Base-by-base conservation (phyloP, 1,284 basidiomycete species). In the Moniliophthora roreri region DNA sequence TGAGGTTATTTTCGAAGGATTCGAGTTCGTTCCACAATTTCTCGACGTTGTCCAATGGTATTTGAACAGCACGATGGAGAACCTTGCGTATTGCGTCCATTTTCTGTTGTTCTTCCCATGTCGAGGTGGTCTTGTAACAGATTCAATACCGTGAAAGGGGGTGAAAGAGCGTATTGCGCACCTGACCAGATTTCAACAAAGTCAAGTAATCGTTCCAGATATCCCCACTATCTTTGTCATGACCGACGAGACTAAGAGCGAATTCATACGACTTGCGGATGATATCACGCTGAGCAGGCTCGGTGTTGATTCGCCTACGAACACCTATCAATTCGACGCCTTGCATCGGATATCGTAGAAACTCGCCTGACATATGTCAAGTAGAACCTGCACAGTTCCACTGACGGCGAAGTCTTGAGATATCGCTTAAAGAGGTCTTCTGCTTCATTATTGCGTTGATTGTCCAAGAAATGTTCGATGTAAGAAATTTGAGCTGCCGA, bases 101-200 rank as follows among this genome's bases (percentile, higher is more conserved):
- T 69, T 95, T 94, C 67, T 96, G 93, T 63, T 96, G 93, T 60
- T 91, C 87, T 67, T 98, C 95, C 95, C 95, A 98, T 20, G 91
- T 90, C 40, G 87, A 89, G 15, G 80, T 80, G 1, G 84, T 77
- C 84, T 90, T 40, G 9, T 7, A 35, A 26, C 10, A 16, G 36
- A 23, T 57, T 23, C n/a, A n/a, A n/a, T n/a, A n/a, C n/a, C n/a
- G n/a, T n/a, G 57, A 55, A 13, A 11, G 10, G 18, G 13, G 11
- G 15, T 28, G 28, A 55, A 48, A 15, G 24, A 48, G 5, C 4
- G 41, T 41, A 40, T 26, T 54, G 66, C 80, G 62, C 62, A 90
- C 88, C 74, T 91, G 88, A 47, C 87, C 87, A 28, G 85, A 82
- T 62, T 85, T 89, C 54, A 98, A 70, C 66, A 97, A 95, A 54